Conservation (phyloP, 2,329 filamentous ascomycete genomes). For the Exophiala sp. region DNA sequence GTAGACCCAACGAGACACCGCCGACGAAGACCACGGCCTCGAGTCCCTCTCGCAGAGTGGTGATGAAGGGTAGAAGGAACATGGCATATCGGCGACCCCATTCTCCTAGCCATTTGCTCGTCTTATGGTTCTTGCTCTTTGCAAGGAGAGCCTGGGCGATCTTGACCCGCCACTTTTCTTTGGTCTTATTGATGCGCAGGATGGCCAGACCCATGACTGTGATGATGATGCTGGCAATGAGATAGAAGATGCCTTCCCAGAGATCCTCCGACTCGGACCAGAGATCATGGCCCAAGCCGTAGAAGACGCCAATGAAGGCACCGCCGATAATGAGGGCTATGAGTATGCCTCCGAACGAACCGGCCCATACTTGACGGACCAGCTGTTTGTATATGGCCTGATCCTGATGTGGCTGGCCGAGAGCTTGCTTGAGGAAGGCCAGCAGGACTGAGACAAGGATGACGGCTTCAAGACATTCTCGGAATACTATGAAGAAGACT, state of each 20-base stretch:
- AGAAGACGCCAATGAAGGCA: conserved; percentile 67
- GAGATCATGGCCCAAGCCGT: conserved; percentile 59
- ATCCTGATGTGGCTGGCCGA: conserved; percentile 58
- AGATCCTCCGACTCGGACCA: conserved; percentile 67
- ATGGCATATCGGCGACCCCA: conserved; percentile 74
- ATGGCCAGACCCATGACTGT: conserved; percentile 73
- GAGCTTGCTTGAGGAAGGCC: conserved; percentile 74
- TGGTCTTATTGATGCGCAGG: conserved; percentile 73
- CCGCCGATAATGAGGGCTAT: conserved; percentile 61
- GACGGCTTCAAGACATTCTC: conserved; percentile 73
- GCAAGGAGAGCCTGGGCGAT: conserved; percentile 63
- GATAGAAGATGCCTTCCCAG: conserved; percentile 72
- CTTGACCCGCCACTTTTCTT: conserved; percentile 80
- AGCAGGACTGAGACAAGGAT: conserved; percentile 84
- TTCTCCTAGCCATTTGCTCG: conserved; percentile 37
- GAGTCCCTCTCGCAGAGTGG: conserved; percentile 74
- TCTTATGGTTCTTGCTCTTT: conserved; percentile 40
- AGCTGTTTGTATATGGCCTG: conserved; percentile 60
- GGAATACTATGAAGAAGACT: conserved; percentile 86
- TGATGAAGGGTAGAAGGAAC: conserved; percentile 81
- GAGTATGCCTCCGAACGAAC: conserved; percentile 55
- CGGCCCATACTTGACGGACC: conserved; percentile 66
- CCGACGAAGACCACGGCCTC: conserved; percentile 83
- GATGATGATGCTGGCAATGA: conserved; percentile 73
- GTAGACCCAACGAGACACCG: conserved; percentile 70